A percentile compares a stretch with the other conserved stretches of the same genome.
phyloP scores from a whole-genome alignment of 2,329 filamentous ascomycete genomes.

The Zymoseptoria tritici region DNA sequence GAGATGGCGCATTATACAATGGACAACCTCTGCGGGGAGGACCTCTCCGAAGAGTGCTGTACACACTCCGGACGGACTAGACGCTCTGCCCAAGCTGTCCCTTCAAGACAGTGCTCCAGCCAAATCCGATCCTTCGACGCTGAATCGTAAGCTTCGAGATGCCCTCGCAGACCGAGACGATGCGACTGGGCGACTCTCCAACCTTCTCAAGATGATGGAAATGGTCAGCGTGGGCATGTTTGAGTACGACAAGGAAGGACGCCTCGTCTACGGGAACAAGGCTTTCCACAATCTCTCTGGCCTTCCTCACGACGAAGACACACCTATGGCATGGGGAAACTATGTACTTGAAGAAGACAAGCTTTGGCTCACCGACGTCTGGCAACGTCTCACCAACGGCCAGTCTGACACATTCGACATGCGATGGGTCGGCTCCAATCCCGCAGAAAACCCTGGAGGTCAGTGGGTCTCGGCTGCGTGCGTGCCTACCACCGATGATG shows the following conservation, averaged over 20 bases:
- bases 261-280: slow-evolving; percentile 16
- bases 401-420: slow-evolving; percentile 15
- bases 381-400: slow-evolving; percentile 9
- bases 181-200: slow-evolving; percentile 7
- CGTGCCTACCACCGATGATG: slow-evolving; percentile 11
- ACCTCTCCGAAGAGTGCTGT: no score
- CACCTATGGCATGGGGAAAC: slow-evolving; percentile 8
- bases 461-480: slow-evolving; percentile 19
- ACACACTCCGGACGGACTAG: no score
- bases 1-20: slow-evolving; percentile 12
- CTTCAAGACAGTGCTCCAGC: neutral
- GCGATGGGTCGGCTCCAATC: slow-evolving; percentile 12
- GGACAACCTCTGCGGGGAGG: neutral
- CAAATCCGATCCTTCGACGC: neutral
- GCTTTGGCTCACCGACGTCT: slow-evolving; percentile 6
- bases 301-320: slow-evolving; percentile 4
- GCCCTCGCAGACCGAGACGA: slow-evolving; percentile 10
- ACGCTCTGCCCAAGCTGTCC: no score
- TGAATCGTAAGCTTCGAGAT: slow-evolving; percentile 2
- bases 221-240: slow-evolving; percentile 16
- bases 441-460: slow-evolving; percentile 9
- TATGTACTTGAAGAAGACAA: slow-evolving; percentile 15
- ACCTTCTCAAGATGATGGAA: slow-evolving; percentile 15
- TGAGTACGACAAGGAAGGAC: slow-evolving; percentile 14
- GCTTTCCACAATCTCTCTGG: slow-evolving; percentile 16